These are phyloP conservation scores for Cyberlindnera xylosilytica DNA, from an alignment of 805 yeast species.

Conservation along the genomic window DNA sequence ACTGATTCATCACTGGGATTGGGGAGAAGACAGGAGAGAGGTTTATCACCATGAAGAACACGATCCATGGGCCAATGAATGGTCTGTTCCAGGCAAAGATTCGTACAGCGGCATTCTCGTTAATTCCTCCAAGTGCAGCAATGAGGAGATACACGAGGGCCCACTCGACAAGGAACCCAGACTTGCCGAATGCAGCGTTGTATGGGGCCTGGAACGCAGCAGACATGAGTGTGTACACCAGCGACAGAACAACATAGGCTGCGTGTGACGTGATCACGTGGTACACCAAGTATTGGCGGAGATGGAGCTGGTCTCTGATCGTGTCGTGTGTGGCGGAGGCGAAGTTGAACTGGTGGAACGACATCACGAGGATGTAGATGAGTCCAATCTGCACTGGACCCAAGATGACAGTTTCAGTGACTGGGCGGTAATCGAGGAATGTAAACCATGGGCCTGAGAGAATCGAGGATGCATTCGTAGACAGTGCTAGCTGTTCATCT, in stretches of 20 bases:
- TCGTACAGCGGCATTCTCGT: slow-evolving; percentile 54
- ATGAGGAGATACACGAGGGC: slow-evolving; percentile 55
- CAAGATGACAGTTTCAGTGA: slow-evolving; percentile 39
- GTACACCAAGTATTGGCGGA: slow-evolving; percentile 42
- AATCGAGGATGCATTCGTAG: slow-evolving; percentile 29
- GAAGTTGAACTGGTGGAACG: slow-evolving; percentile 65
- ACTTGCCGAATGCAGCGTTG: slow-evolving; percentile 48
- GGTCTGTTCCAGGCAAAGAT: slow-evolving; percentile 54
- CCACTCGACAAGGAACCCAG: slow-evolving; percentile 71
- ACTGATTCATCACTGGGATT: slow-evolving; percentile 31
- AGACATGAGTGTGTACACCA: slow-evolving; percentile 52
- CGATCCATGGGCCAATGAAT: slow-evolving; percentile 63
- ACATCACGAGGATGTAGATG: slow-evolving; percentile 59
- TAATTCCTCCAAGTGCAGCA: slow-evolving; percentile 66
- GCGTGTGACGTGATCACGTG: slow-evolving; percentile 31
- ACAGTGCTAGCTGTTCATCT: slow-evolving; percentile 2
- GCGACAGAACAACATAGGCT: slow-evolving; percentile 49
- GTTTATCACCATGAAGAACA: slow-evolving; percentile 60
- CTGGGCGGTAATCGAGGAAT: slow-evolving; percentile 41
- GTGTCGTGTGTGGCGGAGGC: slow-evolving; percentile 45
- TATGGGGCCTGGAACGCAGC: slow-evolving; percentile 60
- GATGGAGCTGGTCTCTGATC: slow-evolving; percentile 11
- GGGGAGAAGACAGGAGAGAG: slow-evolving; percentile 62
- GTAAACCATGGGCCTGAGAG: slow-evolving; percentile 17
- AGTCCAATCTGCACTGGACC: slow-evolving; percentile 71